A percentile compares a stretch with the other conserved stretches of the same genome.
These are phyloP conservation scores for Metschnikowia picachoensis DNA, from an alignment of 805 yeast species.

Conservation along the genomic window DNA sequence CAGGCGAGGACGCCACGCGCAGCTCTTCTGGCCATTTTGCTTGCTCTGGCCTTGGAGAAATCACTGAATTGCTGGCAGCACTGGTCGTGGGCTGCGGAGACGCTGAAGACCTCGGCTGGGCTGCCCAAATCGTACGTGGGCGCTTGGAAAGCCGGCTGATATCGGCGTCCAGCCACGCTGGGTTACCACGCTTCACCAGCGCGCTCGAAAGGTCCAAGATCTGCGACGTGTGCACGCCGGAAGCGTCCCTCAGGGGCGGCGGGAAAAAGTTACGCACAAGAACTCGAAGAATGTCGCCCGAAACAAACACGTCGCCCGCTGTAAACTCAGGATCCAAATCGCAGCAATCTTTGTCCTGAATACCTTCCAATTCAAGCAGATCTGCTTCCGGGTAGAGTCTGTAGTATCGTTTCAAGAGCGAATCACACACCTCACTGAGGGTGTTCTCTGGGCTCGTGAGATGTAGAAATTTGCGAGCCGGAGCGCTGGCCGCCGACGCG, in stretches of 20 bases:
- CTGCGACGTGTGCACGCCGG: constrained; percentile 2
- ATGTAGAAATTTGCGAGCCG: constrained; percentile 54
- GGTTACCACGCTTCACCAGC: constrained; percentile 5
- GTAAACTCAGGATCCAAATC: constrained; percentile 77
- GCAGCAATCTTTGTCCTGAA: constrained; percentile 66
- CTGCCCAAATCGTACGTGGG: constrained; percentile 16
- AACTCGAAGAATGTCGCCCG: constrained; percentile 34
- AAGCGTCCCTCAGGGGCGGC: constrained; percentile 4
- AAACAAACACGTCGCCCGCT: constrained; percentile 58
- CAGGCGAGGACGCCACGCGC: constrained; percentile 12
- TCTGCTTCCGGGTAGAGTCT: constrained; percentile 65
- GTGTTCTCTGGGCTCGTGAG: constrained; percentile 49
- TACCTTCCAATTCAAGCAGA: constrained; percentile 49
- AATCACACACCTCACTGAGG: constrained; percentile 48
- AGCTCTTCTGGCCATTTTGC: not conserved
- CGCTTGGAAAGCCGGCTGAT: constrained; percentile 7
- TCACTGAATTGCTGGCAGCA: not conserved
- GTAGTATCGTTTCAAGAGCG: constrained; percentile 50
- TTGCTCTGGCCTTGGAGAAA: not conserved
- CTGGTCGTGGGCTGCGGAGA: not conserved
- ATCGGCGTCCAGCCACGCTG: not conserved
- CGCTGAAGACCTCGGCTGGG: not conserved
- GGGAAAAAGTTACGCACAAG: constrained; percentile 27
- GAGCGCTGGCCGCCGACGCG: constrained; percentile 18
- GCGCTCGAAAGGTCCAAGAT: constrained; percentile 4